A percentile compares a stretch with the other conserved stretches of the same genome.
Conservation (phyloP, 345 rosid species). For the Ceriops decandra region DNA sequence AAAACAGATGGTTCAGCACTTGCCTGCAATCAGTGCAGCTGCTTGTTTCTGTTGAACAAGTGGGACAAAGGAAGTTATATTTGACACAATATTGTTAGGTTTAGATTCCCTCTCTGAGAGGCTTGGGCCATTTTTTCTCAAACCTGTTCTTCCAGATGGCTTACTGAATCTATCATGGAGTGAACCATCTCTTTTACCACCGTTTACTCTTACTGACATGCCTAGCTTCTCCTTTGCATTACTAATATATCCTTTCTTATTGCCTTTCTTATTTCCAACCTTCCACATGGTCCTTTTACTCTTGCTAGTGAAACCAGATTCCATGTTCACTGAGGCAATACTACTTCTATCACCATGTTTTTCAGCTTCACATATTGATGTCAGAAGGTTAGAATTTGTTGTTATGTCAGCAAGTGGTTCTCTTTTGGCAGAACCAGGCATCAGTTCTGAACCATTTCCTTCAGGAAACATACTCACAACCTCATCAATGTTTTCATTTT, state of each 20-base stretch:
- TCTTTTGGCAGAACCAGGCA: conserved; percentile 38
- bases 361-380: conserved; percentile 45
- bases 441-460: conserved; percentile 26
- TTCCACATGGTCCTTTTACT: conserved; percentile 42
- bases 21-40: conserved; percentile 60
- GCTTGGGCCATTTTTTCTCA: conserved; percentile 37
- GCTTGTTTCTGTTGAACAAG: conserved; percentile 78
- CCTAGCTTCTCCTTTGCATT: conserved; percentile 46
- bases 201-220: conserved; percentile 24
- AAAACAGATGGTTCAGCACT: conserved; percentile 1
- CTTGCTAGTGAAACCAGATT: conserved; percentile 44
- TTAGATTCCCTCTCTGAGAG: conserved; percentile 45
- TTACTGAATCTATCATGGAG: conserved; percentile 50
- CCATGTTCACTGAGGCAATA: conserved; percentile 58
- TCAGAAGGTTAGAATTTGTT: conserved; percentile 37
- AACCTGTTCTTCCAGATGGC: conserved; percentile 50
- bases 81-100: conserved; percentile 70
- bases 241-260: conserved; percentile 41
- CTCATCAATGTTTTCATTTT: conserved; percentile 59
- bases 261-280: conserved; percentile 35
- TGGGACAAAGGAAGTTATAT: conserved; percentile 73
- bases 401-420: conserved; percentile 55
- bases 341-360: conserved; percentile 49
- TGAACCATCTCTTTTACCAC: conserved; percentile 39
- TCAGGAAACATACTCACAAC: conserved; percentile 39